Evolutionary conservation across 1,284 basidiomycete genomes (phyloP), one percentile per base, ranked within the genome.

Genomic region (Fistulina hepatica): DNA sequence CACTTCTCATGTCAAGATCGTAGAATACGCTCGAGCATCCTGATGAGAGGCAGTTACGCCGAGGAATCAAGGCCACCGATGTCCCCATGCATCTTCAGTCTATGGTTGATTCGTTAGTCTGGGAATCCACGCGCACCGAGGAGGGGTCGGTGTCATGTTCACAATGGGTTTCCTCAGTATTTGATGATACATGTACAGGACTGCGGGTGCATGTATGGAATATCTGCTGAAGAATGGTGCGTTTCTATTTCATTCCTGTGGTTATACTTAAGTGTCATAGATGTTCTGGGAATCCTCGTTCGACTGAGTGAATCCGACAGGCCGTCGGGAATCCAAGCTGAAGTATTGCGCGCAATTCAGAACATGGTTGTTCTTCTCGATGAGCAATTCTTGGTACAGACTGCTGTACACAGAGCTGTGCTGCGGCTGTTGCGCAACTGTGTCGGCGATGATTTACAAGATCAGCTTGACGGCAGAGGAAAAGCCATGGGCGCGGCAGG

Each of bases 341-440:
- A 90, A 54, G 84, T 93, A 8, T 67, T 94, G 13, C 71, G 79
- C 27, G 70, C 83, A 3, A 81, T 90, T 9, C 84, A 88, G 49
- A 88, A 88, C 49, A 85, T 93, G 71, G 81, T 94, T 7, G 76
- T 90, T 5, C 70, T 89, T 8, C 69, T 94, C 41, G 88, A 93
- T 44, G 89, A 93, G 52, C 82, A 85, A 46, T 93, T 94, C 52
- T 74, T 95, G 13, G 79, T 92, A 0, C 91, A 94, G 51, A 83
- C 86, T 7, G 86, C 77, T 2, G 85, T 94, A 0, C 91, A 95
- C 57, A 81, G 79, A 48, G 89, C 92, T 2, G 78, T 95, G 5
- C 71, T 93, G 10, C 67, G 88, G 27, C 65, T 97, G n/a, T 71
- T 97, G 6, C 70, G 88, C 23, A 81, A 76, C 36, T 95, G 91